These are phyloP conservation scores for Cymbopogon flexuosus DNA, from an alignment of 202 grass and related monocot species.

Conservation along the genomic window DNA sequence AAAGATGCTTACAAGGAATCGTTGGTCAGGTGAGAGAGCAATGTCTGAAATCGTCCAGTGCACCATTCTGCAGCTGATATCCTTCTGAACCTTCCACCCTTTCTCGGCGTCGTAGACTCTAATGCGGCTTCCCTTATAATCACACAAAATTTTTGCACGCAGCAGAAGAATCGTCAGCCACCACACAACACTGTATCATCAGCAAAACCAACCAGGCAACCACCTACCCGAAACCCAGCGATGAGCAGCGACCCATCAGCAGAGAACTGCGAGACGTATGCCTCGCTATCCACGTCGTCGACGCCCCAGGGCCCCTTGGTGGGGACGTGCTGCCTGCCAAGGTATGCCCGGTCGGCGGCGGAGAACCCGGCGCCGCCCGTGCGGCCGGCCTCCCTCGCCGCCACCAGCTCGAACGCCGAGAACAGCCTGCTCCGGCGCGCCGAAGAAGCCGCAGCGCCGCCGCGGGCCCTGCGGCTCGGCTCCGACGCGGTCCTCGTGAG, in stretches of 20 bases:
- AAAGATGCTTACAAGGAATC: conserved; percentile 58
- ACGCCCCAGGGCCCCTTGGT: conserved; percentile 38
- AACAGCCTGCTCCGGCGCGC: conserved; percentile 20
- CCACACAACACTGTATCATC: not conserved
- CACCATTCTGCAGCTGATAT: conserved; percentile 76
- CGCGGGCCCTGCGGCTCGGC: conserved; percentile 23
- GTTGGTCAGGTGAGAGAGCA: conserved; percentile 67
- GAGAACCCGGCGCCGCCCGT: conserved; percentile 48
- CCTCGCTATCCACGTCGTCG: conserved; percentile 65
- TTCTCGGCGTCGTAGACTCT: conserved; percentile 60
- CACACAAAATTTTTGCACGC: not conserved
- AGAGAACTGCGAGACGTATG: conserved; percentile 82
- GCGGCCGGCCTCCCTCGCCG: conserved; percentile 54
- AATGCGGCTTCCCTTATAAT: conserved; percentile 79
- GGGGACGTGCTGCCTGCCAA: conserved; percentile 47
- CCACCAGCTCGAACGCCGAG: conserved; percentile 51
- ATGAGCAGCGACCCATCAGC: conserved; percentile 70
- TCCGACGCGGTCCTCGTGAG: conserved; percentile 59
- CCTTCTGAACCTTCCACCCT: conserved; percentile 67
- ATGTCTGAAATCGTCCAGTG: conserved; percentile 84
- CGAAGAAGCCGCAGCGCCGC: not conserved
- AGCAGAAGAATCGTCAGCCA: conserved; percentile 29
- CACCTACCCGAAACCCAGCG: conserved; percentile 59
- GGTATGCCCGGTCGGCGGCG: conserved; percentile 48
- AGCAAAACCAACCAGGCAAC: not conserved